Conservation (phyloP, 2,329 filamentous ascomycete genomes). For the Tolypocladium tropicale region DNA sequence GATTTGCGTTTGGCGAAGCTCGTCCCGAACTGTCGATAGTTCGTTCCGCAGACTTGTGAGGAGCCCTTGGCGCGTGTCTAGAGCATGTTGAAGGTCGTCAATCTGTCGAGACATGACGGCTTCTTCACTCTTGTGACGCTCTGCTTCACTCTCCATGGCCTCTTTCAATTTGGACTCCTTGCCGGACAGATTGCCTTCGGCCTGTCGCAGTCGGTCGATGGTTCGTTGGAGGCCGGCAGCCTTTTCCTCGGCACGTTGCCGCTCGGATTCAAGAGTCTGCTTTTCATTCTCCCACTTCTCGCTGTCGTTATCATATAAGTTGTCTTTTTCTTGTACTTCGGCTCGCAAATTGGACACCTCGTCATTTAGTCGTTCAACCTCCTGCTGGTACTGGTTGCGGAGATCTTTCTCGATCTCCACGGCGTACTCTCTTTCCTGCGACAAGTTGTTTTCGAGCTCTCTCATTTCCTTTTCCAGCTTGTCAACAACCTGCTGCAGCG, state of each 20-base stretch:
- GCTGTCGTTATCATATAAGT: constrained; percentile 58
- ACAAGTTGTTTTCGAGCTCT: constrained; percentile 37
- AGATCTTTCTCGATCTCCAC: constrained; percentile 52
- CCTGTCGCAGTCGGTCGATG: constrained; percentile 58
- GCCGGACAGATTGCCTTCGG: constrained; percentile 55
- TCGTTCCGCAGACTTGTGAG: constrained; percentile 58
- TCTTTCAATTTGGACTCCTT: constrained; percentile 60
- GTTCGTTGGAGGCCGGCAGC: constrained; percentile 58
- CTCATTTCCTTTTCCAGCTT: constrained; percentile 34
- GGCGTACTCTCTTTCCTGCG: constrained; percentile 46
- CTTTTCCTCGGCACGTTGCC: constrained; percentile 56
- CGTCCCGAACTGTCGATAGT: constrained; percentile 54
- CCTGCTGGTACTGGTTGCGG: constrained; percentile 29
- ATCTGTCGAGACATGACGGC: constrained; percentile 62
- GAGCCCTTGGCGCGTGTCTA: constrained; percentile 55
- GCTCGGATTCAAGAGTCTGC: constrained; percentile 54
- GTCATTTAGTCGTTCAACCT: constrained; percentile 40
- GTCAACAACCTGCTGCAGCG: constrained; percentile 55
- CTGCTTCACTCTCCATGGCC: constrained; percentile 58
- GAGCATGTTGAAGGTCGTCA: constrained; percentile 60
- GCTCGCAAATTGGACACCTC: constrained; percentile 54
- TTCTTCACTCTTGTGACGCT: constrained; percentile 64
- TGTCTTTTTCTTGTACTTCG: constrained; percentile 59
- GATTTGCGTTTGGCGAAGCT: constrained; percentile 57
- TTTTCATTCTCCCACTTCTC: constrained; percentile 61